Evolutionary conservation across 176 grass and related monocot genomes (phyloP).

Genomic region (Oryza meridionalis): DNA sequence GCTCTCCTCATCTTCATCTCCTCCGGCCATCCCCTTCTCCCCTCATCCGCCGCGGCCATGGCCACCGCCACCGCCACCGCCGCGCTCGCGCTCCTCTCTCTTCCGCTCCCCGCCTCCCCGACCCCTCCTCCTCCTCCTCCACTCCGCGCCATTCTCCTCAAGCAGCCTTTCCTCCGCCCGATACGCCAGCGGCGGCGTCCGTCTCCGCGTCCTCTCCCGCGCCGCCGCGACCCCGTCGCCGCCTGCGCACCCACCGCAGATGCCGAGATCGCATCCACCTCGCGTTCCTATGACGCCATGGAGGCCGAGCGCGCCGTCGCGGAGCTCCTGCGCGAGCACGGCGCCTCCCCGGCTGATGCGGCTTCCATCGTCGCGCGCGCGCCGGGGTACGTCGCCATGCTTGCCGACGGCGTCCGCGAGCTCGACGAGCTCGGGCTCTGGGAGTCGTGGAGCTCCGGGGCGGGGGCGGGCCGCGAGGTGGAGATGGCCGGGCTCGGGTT

Average conservation of each 20-base stretch:
- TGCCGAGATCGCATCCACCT: neutral
- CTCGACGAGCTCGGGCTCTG: conserved; percentile 74
- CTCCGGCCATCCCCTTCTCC: neutral
- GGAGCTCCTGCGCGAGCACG: conserved; percentile 59
- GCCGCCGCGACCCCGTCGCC: neutral
- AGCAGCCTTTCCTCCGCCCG: neutral
- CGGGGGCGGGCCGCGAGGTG: conserved; percentile 19
- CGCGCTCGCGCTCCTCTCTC: neutral
- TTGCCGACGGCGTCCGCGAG: conserved; percentile 65
- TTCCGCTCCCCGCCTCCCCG: neutral
- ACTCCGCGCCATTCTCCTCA: neutral
- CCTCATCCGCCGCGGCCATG: neutral
- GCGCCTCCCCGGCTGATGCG: conserved; percentile 53
- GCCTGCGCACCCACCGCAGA: neutral
- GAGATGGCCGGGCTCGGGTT: conserved; percentile 56
- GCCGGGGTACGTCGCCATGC: conserved; percentile 68
- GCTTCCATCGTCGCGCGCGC: conserved; percentile 53
- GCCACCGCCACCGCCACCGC: conserved; percentile 34
- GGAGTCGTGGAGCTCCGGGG: conserved; percentile 70
- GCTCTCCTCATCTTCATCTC: no score
- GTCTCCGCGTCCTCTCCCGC: neutral
- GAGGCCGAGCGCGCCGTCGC: conserved; percentile 55
- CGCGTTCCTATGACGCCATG: neutral
- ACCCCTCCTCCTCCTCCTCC: neutral
- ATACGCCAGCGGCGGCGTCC: neutral